Base-by-base conservation (phyloP, 352 stramenopile species). In the Phytopythium helicoides region DNA sequence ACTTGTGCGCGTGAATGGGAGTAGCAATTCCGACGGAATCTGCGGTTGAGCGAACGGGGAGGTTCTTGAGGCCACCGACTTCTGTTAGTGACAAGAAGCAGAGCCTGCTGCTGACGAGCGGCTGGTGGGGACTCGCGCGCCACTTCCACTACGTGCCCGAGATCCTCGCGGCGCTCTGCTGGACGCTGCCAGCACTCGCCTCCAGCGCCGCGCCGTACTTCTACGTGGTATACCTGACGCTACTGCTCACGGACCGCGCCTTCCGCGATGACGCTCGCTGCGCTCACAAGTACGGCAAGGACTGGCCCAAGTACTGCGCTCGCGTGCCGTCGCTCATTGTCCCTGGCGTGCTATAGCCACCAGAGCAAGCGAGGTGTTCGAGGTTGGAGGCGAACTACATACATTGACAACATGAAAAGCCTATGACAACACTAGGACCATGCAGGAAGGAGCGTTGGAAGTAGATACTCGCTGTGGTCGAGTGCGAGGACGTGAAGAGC, bases 121-220 rank as follows among this genome's bases (percentile, higher is more conserved):
- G 96, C 37, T 99, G 91, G 81, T 99, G 97, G 97, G 89, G 88
- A 4, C 59, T 98, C 21, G 64, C 95, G 33, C 84, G 96, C 62
- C 94, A 98, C 60, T 97, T 98, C 73, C 93, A 98, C 66, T 98
- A 98, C 73, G 81, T 98, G 22, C 88, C 89, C 18, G 94, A 98
- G 68, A 86, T 99, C 61, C 53, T 92, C 19, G 84, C 81, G 46
- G 66, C 86, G 41, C 56, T 96, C 16, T 88, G 58, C 56, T 95
- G 86, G 84, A 89, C 80, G 34, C 51, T 93, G 1, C 74, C 85
- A 0, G 79, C 73, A 6, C 71, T 78, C 15, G 76, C 79, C 37
- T 66, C 68, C 15, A 83, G 79, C 46, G 59, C 60, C 1, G 62
- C 92, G 16, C 88, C 88, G 14, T 95, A 97, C 66, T 97, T 95